Conservation (phyloP, 176 grass and related monocot genomes). For the Paspalum notatum region DNA sequence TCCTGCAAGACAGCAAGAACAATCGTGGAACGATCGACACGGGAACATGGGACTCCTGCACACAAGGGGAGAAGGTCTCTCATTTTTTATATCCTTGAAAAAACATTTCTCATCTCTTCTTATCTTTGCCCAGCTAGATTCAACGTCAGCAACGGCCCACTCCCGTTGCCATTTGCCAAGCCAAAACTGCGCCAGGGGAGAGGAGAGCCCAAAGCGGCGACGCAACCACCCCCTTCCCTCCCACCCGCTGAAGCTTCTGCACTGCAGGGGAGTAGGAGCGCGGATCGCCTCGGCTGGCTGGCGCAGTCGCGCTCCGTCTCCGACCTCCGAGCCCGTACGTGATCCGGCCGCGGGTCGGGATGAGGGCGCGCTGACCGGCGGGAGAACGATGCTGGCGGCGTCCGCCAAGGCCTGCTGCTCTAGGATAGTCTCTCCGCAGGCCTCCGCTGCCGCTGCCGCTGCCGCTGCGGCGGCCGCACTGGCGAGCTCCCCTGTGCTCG, state of each 20-base stretch:
- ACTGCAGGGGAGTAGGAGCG: no score
- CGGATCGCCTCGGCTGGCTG: not conserved
- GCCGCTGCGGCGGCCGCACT: not conserved
- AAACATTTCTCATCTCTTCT: not conserved
- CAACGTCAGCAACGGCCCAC: slow-evolving; percentile 1
- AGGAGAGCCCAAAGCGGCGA: not conserved
- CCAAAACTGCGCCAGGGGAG: not conserved
- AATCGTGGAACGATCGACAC: no score
- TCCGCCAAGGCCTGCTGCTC: slow-evolving; percentile 39
- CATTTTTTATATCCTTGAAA: no score
- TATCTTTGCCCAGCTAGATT: not conserved
- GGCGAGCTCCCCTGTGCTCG: slow-evolving; percentile 20
- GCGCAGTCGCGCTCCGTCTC: not conserved
- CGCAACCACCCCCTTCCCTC: slow-evolving; percentile 18
- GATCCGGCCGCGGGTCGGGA: not conserved
- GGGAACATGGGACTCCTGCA: no score
- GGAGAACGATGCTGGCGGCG: slow-evolving; percentile 36
- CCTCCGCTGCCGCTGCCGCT: not conserved
- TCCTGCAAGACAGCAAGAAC: no score
- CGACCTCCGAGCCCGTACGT: not conserved
- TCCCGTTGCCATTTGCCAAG: not conserved
- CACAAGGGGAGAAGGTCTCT: no score
- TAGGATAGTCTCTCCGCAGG: slow-evolving; percentile 35
- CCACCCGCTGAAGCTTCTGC: slow-evolving; percentile 22
- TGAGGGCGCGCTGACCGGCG: not conserved